These are phyloP conservation scores for Cylindrotheca fusiformis DNA, from an alignment of 108 stramenopile genomes.

Conservation along the genomic window DNA sequence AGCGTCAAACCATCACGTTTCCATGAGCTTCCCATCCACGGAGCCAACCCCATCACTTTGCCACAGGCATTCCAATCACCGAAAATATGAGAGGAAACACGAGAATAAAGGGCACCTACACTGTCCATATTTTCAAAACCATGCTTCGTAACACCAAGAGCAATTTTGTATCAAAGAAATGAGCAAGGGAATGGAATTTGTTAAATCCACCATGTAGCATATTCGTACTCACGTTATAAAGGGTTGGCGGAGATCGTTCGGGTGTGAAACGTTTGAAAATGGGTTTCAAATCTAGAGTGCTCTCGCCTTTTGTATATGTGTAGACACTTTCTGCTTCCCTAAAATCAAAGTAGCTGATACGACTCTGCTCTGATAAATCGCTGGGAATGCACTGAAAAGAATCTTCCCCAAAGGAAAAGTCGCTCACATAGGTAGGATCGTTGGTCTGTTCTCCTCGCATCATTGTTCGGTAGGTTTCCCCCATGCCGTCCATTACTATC, in stretches of 20 bases:
- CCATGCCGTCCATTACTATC: conserved; percentile 96
- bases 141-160: conserved; percentile 45
- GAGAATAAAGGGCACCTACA: conserved; percentile 91
- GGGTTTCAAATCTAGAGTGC: conserved; percentile 41
- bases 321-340: conserved; percentile 95
- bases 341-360: conserved; percentile 65
- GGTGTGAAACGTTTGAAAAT: conserved; percentile 91
- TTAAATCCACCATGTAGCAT: neutral
- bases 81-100: conserved; percentile 91
- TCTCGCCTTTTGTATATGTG: conserved; percentile 44
- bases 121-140: conserved; percentile 96
- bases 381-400: conserved; percentile 72
- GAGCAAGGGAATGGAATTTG: conserved; percentile 22
- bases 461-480: conserved; percentile 90
- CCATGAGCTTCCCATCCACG: conserved; percentile 79
- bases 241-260: conserved; percentile 75
- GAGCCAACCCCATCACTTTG: conserved; percentile 95
- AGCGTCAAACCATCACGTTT: conserved; percentile 35
- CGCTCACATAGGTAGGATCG: conserved; percentile 72
- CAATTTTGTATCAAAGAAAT: no score
- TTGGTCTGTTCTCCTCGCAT: conserved; percentile 30
- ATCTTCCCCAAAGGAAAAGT: conserved; percentile 46
- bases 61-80: conserved; percentile 97
- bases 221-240: conserved; percentile 15
- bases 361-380: conserved; percentile 55